Percentiles rank a stretch among this genome's conserved stretches.
These are phyloP conservation scores for Rhynchosporium graminicola DNA, from an alignment of 2,329 filamentous ascomycete genomes.

Conservation along the genomic window DNA sequence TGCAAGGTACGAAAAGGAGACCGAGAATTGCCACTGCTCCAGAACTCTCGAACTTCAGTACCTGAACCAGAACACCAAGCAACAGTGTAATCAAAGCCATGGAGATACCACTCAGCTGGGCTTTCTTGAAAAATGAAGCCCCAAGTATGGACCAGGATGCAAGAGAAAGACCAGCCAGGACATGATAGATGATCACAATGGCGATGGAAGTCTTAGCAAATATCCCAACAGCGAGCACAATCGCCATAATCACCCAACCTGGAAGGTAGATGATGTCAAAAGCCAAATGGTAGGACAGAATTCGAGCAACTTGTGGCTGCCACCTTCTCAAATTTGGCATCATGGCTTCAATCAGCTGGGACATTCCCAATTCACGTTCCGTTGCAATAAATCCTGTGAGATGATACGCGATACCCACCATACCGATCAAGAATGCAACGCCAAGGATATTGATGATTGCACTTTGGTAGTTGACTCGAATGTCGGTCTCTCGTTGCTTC, in stretches of 20 bases:
- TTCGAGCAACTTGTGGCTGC: constrained; percentile 76
- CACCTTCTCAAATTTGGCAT: constrained; percentile 74
- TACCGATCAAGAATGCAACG: constrained; percentile 75
- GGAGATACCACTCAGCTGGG: constrained; percentile 84
- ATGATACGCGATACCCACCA: constrained; percentile 84
- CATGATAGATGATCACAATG: constrained; percentile 72
- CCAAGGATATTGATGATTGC: constrained; percentile 75
- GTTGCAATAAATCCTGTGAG: constrained; percentile 82
- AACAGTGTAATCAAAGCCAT: constrained; percentile 72
- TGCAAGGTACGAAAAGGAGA: constrained; percentile 82
- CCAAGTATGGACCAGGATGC: constrained; percentile 80
- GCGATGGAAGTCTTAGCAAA: constrained; percentile 62
- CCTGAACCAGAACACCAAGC: constrained; percentile 80
- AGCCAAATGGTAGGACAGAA: constrained; percentile 76
- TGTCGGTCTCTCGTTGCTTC: constrained; percentile 63
- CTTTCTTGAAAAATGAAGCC: constrained; percentile 80
- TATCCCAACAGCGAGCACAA: constrained; percentile 64
- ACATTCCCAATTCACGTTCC: constrained; percentile 85
- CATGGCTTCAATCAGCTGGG: constrained; percentile 87
- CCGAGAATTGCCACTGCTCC: constrained; percentile 68
- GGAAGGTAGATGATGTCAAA: constrained; percentile 80
- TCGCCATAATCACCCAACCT: constrained; percentile 76
- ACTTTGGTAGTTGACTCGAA: constrained; percentile 70
- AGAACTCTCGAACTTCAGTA: constrained; percentile 60
- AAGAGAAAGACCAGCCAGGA: constrained; percentile 75